These are phyloP conservation scores for Casuarina glauca DNA, from an alignment of 306 rosid species.

Conservation along the genomic window DNA sequence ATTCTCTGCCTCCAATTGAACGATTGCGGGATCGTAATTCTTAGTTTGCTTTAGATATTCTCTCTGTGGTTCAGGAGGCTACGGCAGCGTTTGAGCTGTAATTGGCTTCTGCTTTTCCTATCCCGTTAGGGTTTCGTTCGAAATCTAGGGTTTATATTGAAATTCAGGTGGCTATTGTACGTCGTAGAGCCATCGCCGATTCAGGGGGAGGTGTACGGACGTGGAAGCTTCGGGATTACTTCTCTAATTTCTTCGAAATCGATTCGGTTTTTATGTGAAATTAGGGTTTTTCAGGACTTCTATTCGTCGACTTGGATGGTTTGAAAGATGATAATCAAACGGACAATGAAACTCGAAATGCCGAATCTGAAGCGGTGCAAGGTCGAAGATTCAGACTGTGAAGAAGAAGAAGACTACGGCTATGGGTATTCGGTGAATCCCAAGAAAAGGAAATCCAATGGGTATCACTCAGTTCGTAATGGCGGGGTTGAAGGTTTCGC, in stretches of 20 bases:
- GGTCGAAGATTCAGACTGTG: conserved; percentile 55
- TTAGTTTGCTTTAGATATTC: not conserved
- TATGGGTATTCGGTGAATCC: conserved; percentile 36
- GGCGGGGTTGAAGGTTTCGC: conserved; percentile 55
- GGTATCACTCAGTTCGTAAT: conserved; percentile 31
- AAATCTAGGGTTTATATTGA: conserved; percentile 17
- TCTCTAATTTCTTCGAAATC: conserved; percentile 24
- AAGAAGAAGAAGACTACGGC: conserved; percentile 21
- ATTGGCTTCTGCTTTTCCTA: conserved; percentile 1
- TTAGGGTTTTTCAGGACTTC: conserved; percentile 53
- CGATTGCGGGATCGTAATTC: conserved; percentile 4
- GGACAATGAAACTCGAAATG: conserved; percentile 69
- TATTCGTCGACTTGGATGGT: conserved; percentile 27
- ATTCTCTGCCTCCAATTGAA: not conserved
- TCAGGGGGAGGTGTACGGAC: not conserved
- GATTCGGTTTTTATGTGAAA: conserved; percentile 32
- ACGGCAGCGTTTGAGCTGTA: conserved; percentile 12
- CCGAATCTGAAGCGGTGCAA: conserved; percentile 83
- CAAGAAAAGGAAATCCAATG: conserved; percentile 58
- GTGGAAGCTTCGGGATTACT: conserved; percentile 9
- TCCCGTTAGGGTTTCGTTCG: conserved; percentile 20
- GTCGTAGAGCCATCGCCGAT: conserved; percentile 1
- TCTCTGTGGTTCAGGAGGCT: conserved; percentile 3
- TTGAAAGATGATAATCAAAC: conserved; percentile 64
- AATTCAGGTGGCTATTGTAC: not conserved